These are phyloP conservation scores for Nicotiana attenuata DNA, from an alignment of 257 asterid species.

Conservation along the genomic window DNA sequence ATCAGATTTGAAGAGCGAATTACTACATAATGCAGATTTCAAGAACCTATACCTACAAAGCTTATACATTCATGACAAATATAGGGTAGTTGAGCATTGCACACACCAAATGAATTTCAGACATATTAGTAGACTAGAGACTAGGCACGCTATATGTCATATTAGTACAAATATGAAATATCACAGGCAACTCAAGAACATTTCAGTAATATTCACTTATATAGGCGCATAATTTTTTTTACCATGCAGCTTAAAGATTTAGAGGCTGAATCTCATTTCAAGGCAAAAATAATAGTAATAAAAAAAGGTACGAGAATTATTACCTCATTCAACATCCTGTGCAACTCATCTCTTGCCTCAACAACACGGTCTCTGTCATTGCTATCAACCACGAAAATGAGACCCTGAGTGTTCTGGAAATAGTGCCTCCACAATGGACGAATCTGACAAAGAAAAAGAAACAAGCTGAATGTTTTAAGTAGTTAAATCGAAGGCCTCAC, in stretches of 20 bases:
- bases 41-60: no score
- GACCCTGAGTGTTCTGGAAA: slow-evolving; percentile 8
- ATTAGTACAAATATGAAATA: no score
- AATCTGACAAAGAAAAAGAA: not conserved
- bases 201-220: not conserved
- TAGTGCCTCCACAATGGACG: slow-evolving; percentile 12
- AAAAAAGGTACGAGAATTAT: not conserved
- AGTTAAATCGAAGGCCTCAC: not conserved
- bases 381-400: slow-evolving; percentile 10
- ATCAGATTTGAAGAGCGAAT: not conserved
- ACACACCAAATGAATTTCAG: no score
- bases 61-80: no score
- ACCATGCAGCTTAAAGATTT: not conserved
- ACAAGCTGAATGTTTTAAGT: not conserved
- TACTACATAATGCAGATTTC: not conserved
- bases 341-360: slow-evolving; percentile 11
- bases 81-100: no score
- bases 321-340: slow-evolving; percentile 10
- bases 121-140: no score
- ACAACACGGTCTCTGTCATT: slow-evolving; percentile 10
- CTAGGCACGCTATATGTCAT: no score
- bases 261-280: not conserved
- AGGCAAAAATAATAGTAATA: not conserved
- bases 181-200: no score
- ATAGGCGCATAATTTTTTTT: not conserved